Conservation (phyloP, 306 rosid genomes). For the Vigna mungo region DNA sequence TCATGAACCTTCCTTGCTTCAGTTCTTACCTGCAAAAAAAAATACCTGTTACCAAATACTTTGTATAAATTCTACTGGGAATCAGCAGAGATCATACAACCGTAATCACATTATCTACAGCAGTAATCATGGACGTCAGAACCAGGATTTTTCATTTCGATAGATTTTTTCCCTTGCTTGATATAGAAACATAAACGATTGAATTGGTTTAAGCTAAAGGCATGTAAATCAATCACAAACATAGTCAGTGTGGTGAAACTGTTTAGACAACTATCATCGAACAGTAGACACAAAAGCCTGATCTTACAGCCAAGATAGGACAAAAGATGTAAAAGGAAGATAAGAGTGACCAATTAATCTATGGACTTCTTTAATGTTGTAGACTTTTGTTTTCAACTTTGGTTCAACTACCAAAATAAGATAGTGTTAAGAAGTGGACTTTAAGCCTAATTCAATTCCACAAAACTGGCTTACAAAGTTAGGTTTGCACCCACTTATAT, state of each 20-base stretch:
- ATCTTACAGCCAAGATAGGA: slow-evolving; percentile 19
- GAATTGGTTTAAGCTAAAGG: slow-evolving; percentile 6
- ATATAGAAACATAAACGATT: background rate
- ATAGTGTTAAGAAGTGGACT: no score
- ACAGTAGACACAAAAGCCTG: background rate
- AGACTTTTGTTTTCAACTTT: slow-evolving; percentile 13
- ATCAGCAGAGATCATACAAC: background rate
- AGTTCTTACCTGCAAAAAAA: slow-evolving; percentile 73
- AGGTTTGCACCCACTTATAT: no score
- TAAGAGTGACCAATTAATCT: background rate
- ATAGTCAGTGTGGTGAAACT: background rate
- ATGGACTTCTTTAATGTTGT: background rate
- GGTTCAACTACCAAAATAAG: slow-evolving; percentile 21
- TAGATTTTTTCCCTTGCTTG: background rate
- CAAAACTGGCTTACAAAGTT: no score
- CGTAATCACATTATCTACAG: background rate
- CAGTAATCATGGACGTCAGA: slow-evolving; percentile 10
- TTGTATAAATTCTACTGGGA: background rate
- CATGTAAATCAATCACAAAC: slow-evolving; percentile 22
- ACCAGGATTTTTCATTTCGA: slow-evolving; percentile 24
- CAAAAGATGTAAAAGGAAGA: slow-evolving; percentile 6
- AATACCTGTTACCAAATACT: slow-evolving; percentile 17
- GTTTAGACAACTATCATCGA: background rate
- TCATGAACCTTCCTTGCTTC: slow-evolving; percentile 98
- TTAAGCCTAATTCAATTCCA: no score